Percentiles rank a stretch among this genome's conserved stretches.
Conservation (phyloP, 305 asterid species). For the Solanum hybrid region DNA sequence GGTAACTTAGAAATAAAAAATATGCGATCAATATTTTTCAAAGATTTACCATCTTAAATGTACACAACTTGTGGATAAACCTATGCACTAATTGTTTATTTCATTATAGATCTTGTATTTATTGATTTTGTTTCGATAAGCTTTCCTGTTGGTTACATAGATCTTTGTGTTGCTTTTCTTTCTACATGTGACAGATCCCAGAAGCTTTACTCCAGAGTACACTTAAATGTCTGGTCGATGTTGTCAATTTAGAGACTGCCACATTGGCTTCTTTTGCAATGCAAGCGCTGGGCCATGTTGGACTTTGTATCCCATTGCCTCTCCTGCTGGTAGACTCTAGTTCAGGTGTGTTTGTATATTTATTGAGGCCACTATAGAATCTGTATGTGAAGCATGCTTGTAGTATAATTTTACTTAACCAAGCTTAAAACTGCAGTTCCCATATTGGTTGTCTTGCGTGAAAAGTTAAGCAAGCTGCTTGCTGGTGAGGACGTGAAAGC, state of each 20-base stretch:
- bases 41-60: background rate
- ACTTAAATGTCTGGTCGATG: conserved; percentile 67
- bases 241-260: conserved; percentile 56
- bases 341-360: conserved; percentile 42
- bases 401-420: background rate
- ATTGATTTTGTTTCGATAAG: background rate
- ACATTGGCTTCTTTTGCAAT: conserved; percentile 81
- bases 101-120: background rate
- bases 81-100: background rate
- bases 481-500: conserved; percentile 84
- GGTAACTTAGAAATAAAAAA: background rate
- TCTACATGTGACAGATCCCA: conserved; percentile 47
- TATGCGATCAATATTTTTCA: background rate
- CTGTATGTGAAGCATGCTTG: background rate
- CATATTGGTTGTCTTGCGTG: conserved; percentile 52
- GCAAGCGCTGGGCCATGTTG: conserved; percentile 97
- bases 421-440: conserved; percentile 42
- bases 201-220: conserved; percentile 63
- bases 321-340: conserved; percentile 49
- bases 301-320: conserved; percentile 73
- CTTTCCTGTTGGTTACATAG: background rate
- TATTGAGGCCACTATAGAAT: background rate
- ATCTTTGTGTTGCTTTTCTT: background rate
- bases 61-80: background rate
- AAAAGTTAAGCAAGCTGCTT: conserved; percentile 67